These are phyloP conservation scores for Pythium periplocum DNA, from an alignment of 352 stramenopile species.

Conservation along the genomic window DNA sequence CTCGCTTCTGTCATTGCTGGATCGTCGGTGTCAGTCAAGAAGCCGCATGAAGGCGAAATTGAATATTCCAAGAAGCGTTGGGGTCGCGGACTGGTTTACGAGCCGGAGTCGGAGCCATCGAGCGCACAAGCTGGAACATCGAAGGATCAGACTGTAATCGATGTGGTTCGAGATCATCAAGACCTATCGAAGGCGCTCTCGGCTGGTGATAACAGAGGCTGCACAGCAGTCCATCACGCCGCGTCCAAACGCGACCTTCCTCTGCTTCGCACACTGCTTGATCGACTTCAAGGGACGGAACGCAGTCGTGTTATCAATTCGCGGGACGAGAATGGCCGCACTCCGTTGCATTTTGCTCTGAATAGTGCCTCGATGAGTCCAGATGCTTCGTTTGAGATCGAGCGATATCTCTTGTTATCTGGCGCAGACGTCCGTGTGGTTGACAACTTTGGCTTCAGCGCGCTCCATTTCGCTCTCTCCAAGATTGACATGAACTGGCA, in stretches of 20 bases:
- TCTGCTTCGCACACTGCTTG: too few species aligned
- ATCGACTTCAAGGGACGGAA: too few species aligned
- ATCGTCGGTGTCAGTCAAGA: conserved; percentile 27
- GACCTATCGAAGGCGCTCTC: too few species aligned
- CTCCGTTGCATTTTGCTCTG: conserved; percentile 49
- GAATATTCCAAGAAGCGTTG: conserved; percentile 18
- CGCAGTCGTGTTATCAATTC: conserved; percentile 25
- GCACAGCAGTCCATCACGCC: too few species aligned
- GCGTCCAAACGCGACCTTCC: too few species aligned
- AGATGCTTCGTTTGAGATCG: conserved; percentile 53
- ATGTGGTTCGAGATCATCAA: too few species aligned
- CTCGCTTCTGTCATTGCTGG: conserved; percentile 25
- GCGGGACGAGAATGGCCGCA: conserved; percentile 31
- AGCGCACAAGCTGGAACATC: too few species aligned
- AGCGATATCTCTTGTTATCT: conserved; percentile 41
- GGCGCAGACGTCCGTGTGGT: conserved; percentile 35
- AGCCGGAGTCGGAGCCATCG: too few species aligned
- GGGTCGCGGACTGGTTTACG: too few species aligned
- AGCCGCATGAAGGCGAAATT: conserved; percentile 36
- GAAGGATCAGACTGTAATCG: too few species aligned
- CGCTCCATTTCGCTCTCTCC: conserved; percentile 47
- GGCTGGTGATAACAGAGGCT: too few species aligned
- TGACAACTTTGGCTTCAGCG: conserved; percentile 40
- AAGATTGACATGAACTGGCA: conserved; percentile 61
- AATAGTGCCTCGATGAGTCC: conserved; percentile 44